phyloP scores from a whole-genome alignment of 805 yeast species.

The Yamadazyma kitorensis region DNA sequence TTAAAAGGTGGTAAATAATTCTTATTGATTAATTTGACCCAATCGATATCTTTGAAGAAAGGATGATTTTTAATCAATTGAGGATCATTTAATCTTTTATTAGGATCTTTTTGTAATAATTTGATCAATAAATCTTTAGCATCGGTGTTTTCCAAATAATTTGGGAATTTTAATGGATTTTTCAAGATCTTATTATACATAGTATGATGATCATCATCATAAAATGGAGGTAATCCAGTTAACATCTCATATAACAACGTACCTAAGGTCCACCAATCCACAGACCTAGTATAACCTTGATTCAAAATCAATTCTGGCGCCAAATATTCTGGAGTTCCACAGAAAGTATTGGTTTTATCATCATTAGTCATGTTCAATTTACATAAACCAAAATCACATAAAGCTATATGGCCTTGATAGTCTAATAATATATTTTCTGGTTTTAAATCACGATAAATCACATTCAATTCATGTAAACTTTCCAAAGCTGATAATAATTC shows the following conservation, averaged over 20 bases:
- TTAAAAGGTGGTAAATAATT: slow-evolving; percentile 94
- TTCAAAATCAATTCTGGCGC: slow-evolving; percentile 93
- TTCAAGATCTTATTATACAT: slow-evolving; percentile 94
- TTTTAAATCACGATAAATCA: slow-evolving; percentile 91
- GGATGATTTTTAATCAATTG: slow-evolving; percentile 79
- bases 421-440: slow-evolving; percentile 94
- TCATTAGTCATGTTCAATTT: slow-evolving; percentile 90
- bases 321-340: slow-evolving; percentile 97
- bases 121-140: slow-evolving; percentile 78
- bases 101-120: slow-evolving; percentile 82
- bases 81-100: slow-evolving; percentile 76
- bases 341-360: slow-evolving; percentile 87
- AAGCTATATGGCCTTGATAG: slow-evolving; percentile 95
- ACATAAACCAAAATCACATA: slow-evolving; percentile 96
- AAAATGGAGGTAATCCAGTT: slow-evolving; percentile 95
- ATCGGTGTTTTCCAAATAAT: slow-evolving; percentile 72
- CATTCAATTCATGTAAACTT: slow-evolving; percentile 84
- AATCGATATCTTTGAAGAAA: slow-evolving; percentile 86
- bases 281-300: slow-evolving; percentile 92
- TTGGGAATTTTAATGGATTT: slow-evolving; percentile 87
- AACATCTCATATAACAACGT: slow-evolving; percentile 92
- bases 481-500: slow-evolving; percentile 92
- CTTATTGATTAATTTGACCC: slow-evolving; percentile 79
- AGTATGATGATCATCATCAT: slow-evolving; percentile 86
- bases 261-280: slow-evolving; percentile 99